phyloP scores from a whole-genome alignment of 257 asterid genomes.

The Handroanthus guayacan region DNA sequence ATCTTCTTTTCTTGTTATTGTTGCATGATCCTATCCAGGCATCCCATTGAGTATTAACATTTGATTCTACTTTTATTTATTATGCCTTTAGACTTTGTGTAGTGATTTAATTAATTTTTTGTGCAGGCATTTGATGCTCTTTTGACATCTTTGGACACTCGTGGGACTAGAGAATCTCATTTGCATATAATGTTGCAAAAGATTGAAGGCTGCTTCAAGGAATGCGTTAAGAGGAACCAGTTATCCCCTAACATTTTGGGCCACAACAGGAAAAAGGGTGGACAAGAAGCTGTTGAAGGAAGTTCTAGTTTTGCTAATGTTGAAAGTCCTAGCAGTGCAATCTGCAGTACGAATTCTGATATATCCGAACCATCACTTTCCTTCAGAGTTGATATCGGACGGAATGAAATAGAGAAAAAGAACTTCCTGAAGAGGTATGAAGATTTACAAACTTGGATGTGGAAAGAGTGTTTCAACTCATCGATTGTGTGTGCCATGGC shows the following conservation, averaged over 20 bases:
- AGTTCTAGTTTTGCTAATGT: slow-evolving; percentile 47
- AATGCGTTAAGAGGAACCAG: slow-evolving; percentile 52
- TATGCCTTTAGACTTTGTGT: neutral
- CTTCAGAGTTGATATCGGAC: slow-evolving; percentile 73
- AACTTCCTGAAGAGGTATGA: slow-evolving; percentile 66
- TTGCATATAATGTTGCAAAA: slow-evolving; percentile 90
- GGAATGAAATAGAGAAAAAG: slow-evolving; percentile 58
- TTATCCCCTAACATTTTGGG: slow-evolving; percentile 31
- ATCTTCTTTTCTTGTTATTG: neutral
- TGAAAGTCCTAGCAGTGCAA: slow-evolving; percentile 68
- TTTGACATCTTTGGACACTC: slow-evolving; percentile 76
- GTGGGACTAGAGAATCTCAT: slow-evolving; percentile 97
- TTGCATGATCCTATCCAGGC: slow-evolving; percentile 23
- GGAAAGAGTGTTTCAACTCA: slow-evolving; percentile 81
- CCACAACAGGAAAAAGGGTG: slow-evolving; percentile 30
- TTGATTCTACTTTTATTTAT: neutral
- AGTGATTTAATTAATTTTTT: slow-evolving; percentile 22
- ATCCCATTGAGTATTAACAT: neutral
- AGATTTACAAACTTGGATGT: slow-evolving; percentile 79
- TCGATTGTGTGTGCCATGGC: slow-evolving; percentile 56
- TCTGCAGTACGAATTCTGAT: slow-evolving; percentile 58
- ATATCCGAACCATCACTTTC: slow-evolving; percentile 66
- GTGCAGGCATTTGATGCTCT: slow-evolving; percentile 90
- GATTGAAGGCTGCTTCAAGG: slow-evolving; percentile 80
- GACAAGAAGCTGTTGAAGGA: slow-evolving; percentile 53